Evolutionary conservation across 345 rosid genomes (phyloP).

Genomic region (Luvunga scandens): DNA sequence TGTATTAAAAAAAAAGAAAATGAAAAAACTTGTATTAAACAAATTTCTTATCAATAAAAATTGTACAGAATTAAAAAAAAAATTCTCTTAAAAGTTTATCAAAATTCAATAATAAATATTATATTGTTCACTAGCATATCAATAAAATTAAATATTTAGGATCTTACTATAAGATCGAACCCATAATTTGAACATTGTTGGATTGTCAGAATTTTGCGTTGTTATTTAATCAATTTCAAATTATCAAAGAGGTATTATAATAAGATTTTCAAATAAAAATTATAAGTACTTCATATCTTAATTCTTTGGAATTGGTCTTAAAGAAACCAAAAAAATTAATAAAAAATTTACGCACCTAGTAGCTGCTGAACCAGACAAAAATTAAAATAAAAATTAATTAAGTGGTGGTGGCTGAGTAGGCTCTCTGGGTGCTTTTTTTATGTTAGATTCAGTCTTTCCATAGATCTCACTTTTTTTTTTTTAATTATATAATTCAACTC

Average conservation of each 20-base stretch:
- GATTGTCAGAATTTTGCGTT: too few species aligned
- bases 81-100: too few species aligned
- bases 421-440: not conserved
- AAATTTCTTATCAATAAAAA: too few species aligned
- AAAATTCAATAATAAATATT: too few species aligned
- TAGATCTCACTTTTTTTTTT: slow-evolving; percentile 1
- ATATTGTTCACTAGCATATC: too few species aligned
- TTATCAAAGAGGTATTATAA: not conserved
- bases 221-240: too few species aligned
- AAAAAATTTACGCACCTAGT: not conserved
- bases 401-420: slow-evolving; percentile 11
- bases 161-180: too few species aligned
- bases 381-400: not conserved
- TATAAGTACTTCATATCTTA: not conserved
- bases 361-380: not conserved
- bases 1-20: too few species aligned
- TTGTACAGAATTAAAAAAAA: too few species aligned
- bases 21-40: too few species aligned
- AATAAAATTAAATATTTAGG: too few species aligned
- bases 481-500: not conserved
- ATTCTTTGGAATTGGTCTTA: not conserved
- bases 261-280: not conserved
- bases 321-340: not conserved
- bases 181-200: too few species aligned
- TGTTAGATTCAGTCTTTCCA: slow-evolving; percentile 15